Conservation (phyloP, 495 filamentous ascomycete species). For the Annulohypoxylon stygium region DNA sequence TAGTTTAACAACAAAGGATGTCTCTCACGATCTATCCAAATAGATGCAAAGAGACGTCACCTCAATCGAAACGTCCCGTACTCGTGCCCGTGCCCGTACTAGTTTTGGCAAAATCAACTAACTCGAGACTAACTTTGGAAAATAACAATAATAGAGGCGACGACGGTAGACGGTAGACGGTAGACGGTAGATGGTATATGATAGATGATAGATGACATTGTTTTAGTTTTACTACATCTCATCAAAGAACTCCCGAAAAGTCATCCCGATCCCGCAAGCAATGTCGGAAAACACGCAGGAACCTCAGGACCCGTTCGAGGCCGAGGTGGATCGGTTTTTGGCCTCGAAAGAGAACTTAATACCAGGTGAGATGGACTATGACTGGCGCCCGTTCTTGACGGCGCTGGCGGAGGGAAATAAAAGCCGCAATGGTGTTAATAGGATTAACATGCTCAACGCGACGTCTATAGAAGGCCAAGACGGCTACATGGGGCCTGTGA, state of each 20-base stretch:
- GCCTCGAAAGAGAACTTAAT: too few species aligned
- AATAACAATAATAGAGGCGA: not conserved
- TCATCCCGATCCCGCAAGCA: not conserved
- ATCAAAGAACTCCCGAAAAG: not conserved
- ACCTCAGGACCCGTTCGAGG: not conserved
- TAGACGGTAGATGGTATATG: not conserved
- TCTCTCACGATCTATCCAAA: not conserved
- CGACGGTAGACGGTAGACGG: not conserved
- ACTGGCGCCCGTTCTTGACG: conserved; percentile 33
- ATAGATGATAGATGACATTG: not conserved
- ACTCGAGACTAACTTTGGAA: not conserved
- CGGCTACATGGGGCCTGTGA: too few species aligned
- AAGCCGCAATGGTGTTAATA: not conserved
- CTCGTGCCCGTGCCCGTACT: not conserved
- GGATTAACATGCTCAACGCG: too few species aligned
- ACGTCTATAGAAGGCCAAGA: too few species aligned
- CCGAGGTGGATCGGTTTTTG: not conserved
- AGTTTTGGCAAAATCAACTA: not conserved
- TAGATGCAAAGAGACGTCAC: not conserved
- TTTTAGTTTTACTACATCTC: not conserved
- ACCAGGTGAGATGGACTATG: not conserved
- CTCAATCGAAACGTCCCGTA: not conserved
- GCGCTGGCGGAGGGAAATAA: conserved; percentile 34
- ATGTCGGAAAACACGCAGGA: not conserved
- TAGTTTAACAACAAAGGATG: conserved; percentile 17